These are phyloP conservation scores for Curvularia sp. DNA, from an alignment of 2,329 filamentous ascomycete genomes.

Conservation along the genomic window DNA sequence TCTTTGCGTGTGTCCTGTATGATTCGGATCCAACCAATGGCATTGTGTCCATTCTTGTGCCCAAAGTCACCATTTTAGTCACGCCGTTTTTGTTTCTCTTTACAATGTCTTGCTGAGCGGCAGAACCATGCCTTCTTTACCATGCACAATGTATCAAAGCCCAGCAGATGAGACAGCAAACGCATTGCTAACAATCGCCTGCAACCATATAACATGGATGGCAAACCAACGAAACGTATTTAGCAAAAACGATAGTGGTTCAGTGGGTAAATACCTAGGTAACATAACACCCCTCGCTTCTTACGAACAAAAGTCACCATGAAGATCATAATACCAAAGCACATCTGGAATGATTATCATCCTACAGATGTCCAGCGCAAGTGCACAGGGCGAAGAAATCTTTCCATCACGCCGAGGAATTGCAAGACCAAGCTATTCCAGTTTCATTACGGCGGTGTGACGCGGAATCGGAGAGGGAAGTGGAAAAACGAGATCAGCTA, in stretches of 20 bases:
- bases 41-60: neutral
- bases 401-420: neutral
- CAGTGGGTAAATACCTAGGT: neutral
- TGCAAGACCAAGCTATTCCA: constrained; percentile 26
- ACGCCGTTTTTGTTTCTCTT: neutral
- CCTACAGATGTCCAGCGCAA: neutral
- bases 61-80: neutral
- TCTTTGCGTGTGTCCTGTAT: neutral
- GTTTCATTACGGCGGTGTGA: constrained; percentile 31
- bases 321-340: constrained; percentile 22
- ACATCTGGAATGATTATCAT: constrained; percentile 22
- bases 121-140: neutral
- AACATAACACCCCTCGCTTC: neutral
- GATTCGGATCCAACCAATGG: neutral
- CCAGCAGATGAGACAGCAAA: constrained; percentile 3
- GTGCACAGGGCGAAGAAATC: neutral
- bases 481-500: constrained; percentile 16
- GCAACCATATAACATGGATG: neutral
- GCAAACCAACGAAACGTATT: neutral
- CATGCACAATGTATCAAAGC: neutral
- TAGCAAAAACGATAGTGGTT: neutral
- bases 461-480: constrained; percentile 10
- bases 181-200: neutral
- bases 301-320: neutral
- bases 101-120: neutral